Conservation (phyloP, 805 yeast genomes). For the Kockiozyma suomiensis region DNA sequence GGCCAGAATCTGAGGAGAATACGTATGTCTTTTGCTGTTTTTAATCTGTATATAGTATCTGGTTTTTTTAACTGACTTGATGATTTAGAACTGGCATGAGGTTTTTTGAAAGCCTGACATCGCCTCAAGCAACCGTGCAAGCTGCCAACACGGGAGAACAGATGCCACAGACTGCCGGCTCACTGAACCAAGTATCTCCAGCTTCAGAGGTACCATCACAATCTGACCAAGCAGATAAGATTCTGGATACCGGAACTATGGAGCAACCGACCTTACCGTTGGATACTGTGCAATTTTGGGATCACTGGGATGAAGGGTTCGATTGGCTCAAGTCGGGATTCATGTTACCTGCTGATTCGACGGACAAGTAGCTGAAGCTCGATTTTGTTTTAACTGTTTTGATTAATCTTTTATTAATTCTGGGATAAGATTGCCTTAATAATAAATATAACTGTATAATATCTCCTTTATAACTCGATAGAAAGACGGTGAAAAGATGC, state of each 20-base stretch:
- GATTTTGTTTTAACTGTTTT: neutral
- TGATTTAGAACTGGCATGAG: neutral
- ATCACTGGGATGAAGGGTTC: constrained; percentile 30
- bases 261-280: neutral
- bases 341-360: constrained; percentile 26
- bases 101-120: neutral
- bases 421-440: too few relatives aligned
- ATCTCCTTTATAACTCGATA: too few relatives aligned
- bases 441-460: too few relatives aligned
- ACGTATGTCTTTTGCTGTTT: neutral
- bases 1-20: neutral
- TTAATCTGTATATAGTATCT: neutral
- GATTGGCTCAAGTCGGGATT: constrained; percentile 33
- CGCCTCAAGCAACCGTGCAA: neutral
- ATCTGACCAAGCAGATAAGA: neutral
- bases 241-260: neutral
- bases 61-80: too few relatives aligned
- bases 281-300: constrained; percentile 26
- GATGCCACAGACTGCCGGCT: too few relatives aligned
- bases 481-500: neutral
- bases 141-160: neutral
- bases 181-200: too few relatives aligned
- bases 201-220: too few relatives aligned
- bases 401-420: too few relatives aligned
- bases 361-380: neutral